Evolutionary conservation across 345 rosid genomes (phyloP).

Genomic region (Chamaenerion angustifolium): DNA sequence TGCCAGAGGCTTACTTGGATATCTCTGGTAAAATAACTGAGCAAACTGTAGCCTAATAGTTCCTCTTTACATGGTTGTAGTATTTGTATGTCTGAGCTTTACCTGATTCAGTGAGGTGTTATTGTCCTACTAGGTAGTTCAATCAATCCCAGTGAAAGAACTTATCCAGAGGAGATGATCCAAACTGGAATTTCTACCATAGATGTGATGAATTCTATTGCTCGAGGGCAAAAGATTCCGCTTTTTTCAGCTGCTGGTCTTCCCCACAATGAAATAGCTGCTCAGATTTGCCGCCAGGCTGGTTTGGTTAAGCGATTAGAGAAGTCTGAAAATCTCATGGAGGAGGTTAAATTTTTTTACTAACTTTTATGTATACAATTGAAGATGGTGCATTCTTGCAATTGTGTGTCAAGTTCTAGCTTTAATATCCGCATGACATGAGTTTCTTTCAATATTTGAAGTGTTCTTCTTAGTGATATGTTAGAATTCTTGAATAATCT

Average conservation of each 20-base stretch:
- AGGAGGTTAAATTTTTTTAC: constrained; percentile 16
- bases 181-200: constrained; percentile 96
- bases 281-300: constrained; percentile 98
- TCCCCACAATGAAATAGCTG: constrained; percentile 96
- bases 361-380: too few relatives aligned
- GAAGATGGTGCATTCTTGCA: too few relatives aligned
- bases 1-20: constrained; percentile 87
- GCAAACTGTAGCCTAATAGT: neutral
- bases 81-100: neutral
- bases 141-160: constrained; percentile 95
- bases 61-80: neutral
- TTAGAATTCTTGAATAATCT: neutral
- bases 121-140: constrained; percentile 52
- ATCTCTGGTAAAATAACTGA: constrained; percentile 51
- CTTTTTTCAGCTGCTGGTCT: constrained; percentile 99
- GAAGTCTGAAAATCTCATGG: constrained; percentile 47
- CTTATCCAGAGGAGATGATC: constrained; percentile 97
- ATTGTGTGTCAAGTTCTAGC: too few relatives aligned
- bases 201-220: constrained; percentile 96
- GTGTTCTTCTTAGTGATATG: neutral
- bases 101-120: neutral
- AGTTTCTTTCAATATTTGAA: neutral
- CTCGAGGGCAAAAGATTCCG: constrained; percentile 96
- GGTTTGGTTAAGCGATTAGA: constrained; percentile 92
- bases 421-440: too few relatives aligned